phyloP scores from a whole-genome alignment of 176 grass and related monocot genomes.

The Tillandsia leiboldiana region DNA sequence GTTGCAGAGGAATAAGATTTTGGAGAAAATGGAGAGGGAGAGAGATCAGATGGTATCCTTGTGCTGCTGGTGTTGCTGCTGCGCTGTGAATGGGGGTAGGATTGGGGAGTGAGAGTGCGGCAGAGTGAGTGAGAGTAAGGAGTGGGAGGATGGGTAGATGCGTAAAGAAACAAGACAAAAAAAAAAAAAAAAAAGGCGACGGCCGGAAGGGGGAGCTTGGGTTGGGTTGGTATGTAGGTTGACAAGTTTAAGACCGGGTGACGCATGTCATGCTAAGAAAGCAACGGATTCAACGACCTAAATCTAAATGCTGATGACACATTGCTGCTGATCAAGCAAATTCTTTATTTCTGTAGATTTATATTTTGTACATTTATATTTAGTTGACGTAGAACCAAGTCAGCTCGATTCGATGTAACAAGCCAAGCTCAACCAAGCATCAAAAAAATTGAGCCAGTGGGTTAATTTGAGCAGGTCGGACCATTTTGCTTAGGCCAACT shows the following conservation, averaged over 20 bases:
- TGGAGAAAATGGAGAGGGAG: not conserved
- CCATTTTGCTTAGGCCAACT: too few relatives aligned
- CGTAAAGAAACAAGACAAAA: too few relatives aligned
- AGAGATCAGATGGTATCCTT: not conserved
- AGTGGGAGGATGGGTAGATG: not conserved
- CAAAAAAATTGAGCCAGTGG: too few relatives aligned
- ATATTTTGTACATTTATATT: too few relatives aligned
- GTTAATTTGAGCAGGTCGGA: too few relatives aligned
- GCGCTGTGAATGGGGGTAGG: not conserved
- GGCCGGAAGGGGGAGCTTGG: not conserved
- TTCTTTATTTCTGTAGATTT: too few relatives aligned
- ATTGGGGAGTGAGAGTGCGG: not conserved
- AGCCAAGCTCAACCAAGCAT: too few relatives aligned
- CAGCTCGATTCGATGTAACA: too few relatives aligned
- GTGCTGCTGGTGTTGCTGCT: not conserved
- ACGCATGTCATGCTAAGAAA: not conserved
- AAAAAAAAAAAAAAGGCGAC: not conserved
- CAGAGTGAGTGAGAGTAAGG: not conserved
- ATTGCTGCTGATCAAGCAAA: too few relatives aligned
- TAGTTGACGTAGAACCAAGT: too few relatives aligned
- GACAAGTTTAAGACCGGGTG: not conserved
- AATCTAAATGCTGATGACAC: not conserved
- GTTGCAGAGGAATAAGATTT: not conserved
- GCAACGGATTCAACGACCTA: constrained; percentile 1
- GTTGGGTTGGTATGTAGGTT: not conserved